These are phyloP conservation scores for Pseudogymnoascus sp. DNA, from an alignment of 2,329 filamentous ascomycete genomes.

Conservation along the genomic window DNA sequence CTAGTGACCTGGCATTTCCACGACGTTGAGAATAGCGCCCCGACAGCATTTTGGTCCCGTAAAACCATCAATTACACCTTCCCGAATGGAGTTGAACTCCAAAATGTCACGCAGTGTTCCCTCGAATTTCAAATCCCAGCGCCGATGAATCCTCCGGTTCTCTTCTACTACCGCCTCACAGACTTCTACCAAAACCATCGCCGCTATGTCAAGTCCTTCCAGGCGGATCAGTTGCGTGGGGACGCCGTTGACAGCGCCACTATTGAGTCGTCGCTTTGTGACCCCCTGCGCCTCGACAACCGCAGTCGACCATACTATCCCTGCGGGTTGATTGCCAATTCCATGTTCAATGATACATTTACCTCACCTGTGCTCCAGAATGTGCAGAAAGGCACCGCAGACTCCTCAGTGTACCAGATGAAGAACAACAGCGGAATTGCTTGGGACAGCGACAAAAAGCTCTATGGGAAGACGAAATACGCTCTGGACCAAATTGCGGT, in stretches of 20 bases:
- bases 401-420: constrained; percentile 60
- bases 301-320: constrained; percentile 73
- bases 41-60: constrained; percentile 18
- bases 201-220: constrained; percentile 86
- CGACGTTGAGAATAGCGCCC: constrained; percentile 19
- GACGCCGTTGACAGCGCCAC: constrained; percentile 48
- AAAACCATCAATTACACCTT: constrained; percentile 34
- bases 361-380: constrained; percentile 54
- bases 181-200: constrained; percentile 99
- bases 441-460: constrained; percentile 72
- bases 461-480: constrained; percentile 68
- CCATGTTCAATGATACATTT: constrained; percentile 92
- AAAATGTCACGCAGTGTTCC: constrained; percentile 48
- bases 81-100: constrained; percentile 27
- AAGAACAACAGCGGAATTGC: constrained; percentile 63
- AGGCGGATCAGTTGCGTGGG: constrained; percentile 74
- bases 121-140: constrained; percentile 74
- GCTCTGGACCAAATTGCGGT: constrained; percentile 58
- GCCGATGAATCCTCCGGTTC: constrained; percentile 69
- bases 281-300: constrained; percentile 54
- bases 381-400: constrained; percentile 32
- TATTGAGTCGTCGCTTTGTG: constrained; percentile 64
- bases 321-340: constrained; percentile 93
- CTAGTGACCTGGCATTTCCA: constrained; percentile 67
- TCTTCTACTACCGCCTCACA: constrained; percentile 90